Evolutionary conservation across 768 basidiomycete species (phyloP), one percentile per base, ranked within the genome.

Genomic region (Boletus rubescentipes): DNA sequence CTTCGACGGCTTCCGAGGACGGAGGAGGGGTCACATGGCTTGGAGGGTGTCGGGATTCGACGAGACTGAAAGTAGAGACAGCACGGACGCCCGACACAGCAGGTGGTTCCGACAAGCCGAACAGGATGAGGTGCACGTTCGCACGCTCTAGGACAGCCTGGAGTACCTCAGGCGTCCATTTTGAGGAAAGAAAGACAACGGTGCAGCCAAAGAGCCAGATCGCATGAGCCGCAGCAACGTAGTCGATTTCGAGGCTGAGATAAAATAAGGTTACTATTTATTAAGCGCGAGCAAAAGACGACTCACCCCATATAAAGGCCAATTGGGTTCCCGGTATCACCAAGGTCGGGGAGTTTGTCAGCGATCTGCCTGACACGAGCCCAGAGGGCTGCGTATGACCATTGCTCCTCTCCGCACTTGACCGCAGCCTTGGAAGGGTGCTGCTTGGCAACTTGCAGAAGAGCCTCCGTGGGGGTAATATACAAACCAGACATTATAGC

Each of bases 331-430:
- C 59, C 41, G 39, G 56, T 36, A 40, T 45, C 36, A 46, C 58
- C 60, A 37, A 67, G 53, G 32, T 35, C 46, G 36, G 38, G 29
- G 18, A 69, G 59, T 46, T 52, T 52, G 46, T 64, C 60, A 14
- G 67, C 59, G 11, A 69, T 62, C 46, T 59, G 55, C 51, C 61
- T 58, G 50, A 69, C 60, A 42, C 67, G 67, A 48, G 63, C 58
- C 67, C 68, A 69, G n/a, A 69, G 59, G 48, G 64, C 68, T 42
- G 63, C 64, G n/a, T 69, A 69, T 44, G 66, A 64, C 67, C 67
- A 69, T 59, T 58, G 49, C 41, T 57, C 47, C 38, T 36, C 52
- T 55, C 48, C 59, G n/a, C 53, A 45, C 31, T 53, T 61, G 36
- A 69, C 61, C 10, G 66, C 67, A 42, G 30, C 10, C 29, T 51